Evolutionary conservation across 192 early-diverging fungal species (phyloP).

Genomic region (Chytriomyces confervae): DNA sequence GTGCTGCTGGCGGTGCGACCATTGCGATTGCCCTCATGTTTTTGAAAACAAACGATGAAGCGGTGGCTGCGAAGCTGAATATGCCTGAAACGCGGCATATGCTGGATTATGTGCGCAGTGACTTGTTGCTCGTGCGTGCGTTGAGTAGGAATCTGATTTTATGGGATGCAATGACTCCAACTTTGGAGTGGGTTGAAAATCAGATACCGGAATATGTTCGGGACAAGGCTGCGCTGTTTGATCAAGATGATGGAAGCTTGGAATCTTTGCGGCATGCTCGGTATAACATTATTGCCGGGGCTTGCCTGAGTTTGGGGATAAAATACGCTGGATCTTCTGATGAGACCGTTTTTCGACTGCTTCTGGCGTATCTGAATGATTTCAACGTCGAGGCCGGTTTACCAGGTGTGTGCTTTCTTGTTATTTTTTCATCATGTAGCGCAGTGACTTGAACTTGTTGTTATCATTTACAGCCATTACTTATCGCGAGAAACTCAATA

Average conservation of each 20-base stretch:
- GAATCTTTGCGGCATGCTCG: conserved; percentile 65
- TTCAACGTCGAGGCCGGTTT: conserved; percentile 52
- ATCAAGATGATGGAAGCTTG: conserved; percentile 19
- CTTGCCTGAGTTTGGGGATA: conserved; percentile 71
- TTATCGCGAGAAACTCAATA: conserved; percentile 69
- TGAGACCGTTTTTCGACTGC: conserved; percentile 49
- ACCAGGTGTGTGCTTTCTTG: neutral
- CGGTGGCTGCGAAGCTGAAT: conserved; percentile 68
- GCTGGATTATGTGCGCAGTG: conserved; percentile 75
- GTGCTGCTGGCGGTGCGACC: conserved; percentile 67
- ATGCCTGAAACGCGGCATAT: conserved; percentile 62
- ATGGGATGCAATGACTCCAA: conserved; percentile 71
- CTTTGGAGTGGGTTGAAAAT: conserved; percentile 65
- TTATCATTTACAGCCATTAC: conserved; percentile 49
- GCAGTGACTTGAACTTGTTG: neutral
- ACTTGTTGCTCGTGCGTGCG: conserved; percentile 71
- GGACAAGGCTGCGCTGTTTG: conserved; percentile 10
- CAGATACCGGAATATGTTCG: conserved; percentile 70
- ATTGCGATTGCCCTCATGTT: conserved; percentile 86
- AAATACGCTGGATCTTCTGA: conserved; percentile 67
- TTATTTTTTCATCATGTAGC: neutral
- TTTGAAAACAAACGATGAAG: conserved; percentile 75
- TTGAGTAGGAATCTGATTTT: conserved; percentile 77
- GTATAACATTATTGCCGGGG: conserved; percentile 70
- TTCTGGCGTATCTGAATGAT: conserved; percentile 61